Conservation (phyloP, 352 stramenopile species). For the Aphanomyces astaci region DNA sequence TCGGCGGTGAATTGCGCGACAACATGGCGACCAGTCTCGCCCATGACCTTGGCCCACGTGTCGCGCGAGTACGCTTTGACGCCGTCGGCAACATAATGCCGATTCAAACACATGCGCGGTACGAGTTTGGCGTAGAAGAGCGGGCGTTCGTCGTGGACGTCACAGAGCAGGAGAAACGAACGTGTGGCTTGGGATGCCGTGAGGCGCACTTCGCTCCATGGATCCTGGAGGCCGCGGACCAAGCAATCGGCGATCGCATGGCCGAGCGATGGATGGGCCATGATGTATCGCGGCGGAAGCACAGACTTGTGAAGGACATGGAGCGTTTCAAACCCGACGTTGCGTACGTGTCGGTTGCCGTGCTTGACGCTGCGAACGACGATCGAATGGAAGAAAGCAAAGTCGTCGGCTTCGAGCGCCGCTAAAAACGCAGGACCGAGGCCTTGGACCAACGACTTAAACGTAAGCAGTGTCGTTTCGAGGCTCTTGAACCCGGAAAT, state of each 20-base stretch:
- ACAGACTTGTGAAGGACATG: conserved; percentile 29
- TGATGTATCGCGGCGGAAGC: conserved; percentile 42
- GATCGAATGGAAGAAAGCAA: conserved; percentile 57
- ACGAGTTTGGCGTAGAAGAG: conserved; percentile 82
- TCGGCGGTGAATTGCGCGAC: conserved; percentile 83
- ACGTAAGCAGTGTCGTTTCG: conserved; percentile 85
- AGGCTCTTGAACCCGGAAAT: conserved; percentile 95
- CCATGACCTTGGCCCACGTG: conserved; percentile 91
- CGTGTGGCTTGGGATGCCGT: conserved; percentile 88
- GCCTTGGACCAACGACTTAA: conserved; percentile 80
- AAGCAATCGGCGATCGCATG: conserved; percentile 48
- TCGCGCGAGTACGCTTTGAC: conserved; percentile 96
- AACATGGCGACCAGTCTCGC: conserved; percentile 57
- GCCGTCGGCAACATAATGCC: conserved; percentile 94
- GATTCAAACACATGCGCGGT: conserved; percentile 95
- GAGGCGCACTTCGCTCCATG: conserved; percentile 97
- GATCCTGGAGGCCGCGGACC: conserved; percentile 86
- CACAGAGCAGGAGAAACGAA: conserved; percentile 74
- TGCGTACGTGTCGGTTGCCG: conserved; percentile 93
- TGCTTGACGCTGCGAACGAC: conserved; percentile 68
- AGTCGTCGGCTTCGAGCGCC: conserved; percentile 45
- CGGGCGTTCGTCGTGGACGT: conserved; percentile 32
- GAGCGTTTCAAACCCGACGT: conserved; percentile 79
- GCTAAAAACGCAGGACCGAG: conserved; percentile 62
- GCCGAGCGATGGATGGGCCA: conserved; percentile 26